Conservation (phyloP, 225 moss, liverwort and hornwort species). For the Sphagnum tenellum region DNA sequence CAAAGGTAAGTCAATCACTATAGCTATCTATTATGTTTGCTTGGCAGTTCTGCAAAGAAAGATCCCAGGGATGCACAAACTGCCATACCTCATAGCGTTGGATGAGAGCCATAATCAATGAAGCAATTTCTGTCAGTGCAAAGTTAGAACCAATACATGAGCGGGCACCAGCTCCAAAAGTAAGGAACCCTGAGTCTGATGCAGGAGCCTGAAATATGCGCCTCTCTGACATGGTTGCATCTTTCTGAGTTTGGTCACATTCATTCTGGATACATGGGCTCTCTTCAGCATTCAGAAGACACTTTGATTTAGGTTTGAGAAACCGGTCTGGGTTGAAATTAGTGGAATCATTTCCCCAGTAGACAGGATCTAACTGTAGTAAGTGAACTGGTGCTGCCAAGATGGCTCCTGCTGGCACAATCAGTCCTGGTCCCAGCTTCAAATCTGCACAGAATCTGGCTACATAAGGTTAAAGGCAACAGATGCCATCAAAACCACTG, state of each 20-base stretch:
- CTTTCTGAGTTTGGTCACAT: not conserved
- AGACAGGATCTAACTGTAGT: constrained; percentile 14
- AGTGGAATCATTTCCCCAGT: constrained; percentile 21
- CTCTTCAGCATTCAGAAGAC: constrained; percentile 1
- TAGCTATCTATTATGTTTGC: too few relatives aligned
- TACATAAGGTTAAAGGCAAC: too few relatives aligned
- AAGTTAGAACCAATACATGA: constrained; percentile 12
- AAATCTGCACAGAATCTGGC: constrained; percentile 14
- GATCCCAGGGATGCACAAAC: too few relatives aligned
- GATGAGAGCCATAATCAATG: constrained; percentile 8
- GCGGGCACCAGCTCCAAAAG: constrained; percentile 12
- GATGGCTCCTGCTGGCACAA: constrained; percentile 23
- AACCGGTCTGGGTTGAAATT: constrained; percentile 25
- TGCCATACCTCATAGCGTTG: constrained; percentile 8
- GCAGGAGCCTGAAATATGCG: not conserved
- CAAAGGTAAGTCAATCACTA: too few relatives aligned
- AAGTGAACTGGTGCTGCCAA: constrained; percentile 23
- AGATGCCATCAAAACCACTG: too few relatives aligned
- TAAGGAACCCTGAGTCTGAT: constrained; percentile 5
- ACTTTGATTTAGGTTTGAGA: not conserved
- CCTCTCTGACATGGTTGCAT: too few relatives aligned
- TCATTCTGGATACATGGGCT: not conserved
- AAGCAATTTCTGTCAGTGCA: constrained; percentile 9
- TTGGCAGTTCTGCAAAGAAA: too few relatives aligned
- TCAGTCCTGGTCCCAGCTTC: constrained; percentile 10